A percentile compares a stretch with the other conserved stretches of the same genome.
Conservation (phyloP, 208 protist species). For the Strigomonas oncopelti region DNA sequence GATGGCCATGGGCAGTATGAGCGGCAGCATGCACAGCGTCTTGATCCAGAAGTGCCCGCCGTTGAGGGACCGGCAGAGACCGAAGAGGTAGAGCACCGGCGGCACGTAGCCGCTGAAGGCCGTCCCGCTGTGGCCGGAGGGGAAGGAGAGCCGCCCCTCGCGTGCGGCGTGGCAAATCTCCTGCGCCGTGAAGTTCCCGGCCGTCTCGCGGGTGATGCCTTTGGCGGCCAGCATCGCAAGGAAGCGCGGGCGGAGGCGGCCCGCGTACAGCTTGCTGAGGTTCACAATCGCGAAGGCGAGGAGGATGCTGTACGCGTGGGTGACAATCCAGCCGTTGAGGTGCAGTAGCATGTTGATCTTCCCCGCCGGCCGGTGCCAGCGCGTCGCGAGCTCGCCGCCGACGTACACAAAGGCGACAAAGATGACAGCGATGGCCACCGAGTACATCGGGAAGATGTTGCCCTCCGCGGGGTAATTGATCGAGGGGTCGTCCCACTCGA, state of each 20-base stretch:
- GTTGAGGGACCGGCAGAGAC: constrained; percentile 38
- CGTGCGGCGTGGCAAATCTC: constrained; percentile 47
- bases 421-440: constrained; percentile 23
- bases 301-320: constrained; percentile 38
- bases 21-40: constrained; percentile 40
- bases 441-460: constrained; percentile 44
- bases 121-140: constrained; percentile 83
- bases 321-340: constrained; percentile 36
- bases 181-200: constrained; percentile 18
- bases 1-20: constrained; percentile 55
- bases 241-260: constrained; percentile 88
- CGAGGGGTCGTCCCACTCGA: constrained; percentile 45
- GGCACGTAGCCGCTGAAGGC: constrained; percentile 70
- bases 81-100: constrained; percentile 70
- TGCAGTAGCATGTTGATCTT: constrained; percentile 16
- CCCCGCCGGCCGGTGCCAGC: constrained; percentile 11
- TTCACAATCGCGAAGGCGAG: constrained; percentile 43
- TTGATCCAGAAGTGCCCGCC: constrained; percentile 43
- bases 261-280: constrained; percentile 68
- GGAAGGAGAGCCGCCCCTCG: constrained; percentile 82
- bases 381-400: constrained; percentile 23
- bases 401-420: constrained; percentile 27
- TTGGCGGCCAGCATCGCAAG: constrained; percentile 36
- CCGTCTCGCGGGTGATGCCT: constrained; percentile 26
- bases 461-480: constrained; percentile 30